Evolutionary conservation across 2,329 filamentous ascomycete genomes (phyloP).

Genomic region (Trematosphaeria pertusa): DNA sequence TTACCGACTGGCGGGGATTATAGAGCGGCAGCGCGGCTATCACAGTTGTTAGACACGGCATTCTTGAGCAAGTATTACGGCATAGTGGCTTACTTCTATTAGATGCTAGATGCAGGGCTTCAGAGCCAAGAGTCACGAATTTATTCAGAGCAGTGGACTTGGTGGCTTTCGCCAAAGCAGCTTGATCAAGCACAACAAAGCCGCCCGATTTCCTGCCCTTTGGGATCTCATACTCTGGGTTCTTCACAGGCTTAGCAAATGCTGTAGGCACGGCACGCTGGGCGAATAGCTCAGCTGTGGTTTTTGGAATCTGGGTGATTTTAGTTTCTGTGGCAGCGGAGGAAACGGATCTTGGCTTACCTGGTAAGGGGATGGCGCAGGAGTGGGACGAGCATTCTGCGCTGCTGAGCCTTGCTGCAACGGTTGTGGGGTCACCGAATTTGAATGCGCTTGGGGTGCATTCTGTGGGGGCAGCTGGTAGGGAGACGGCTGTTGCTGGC

Average conservation of each 20-base stretch:
- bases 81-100: constrained; percentile 51
- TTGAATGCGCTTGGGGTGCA: constrained; percentile 27
- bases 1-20: constrained; percentile 53
- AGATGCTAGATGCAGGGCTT: constrained; percentile 50
- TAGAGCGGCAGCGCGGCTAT: constrained; percentile 52
- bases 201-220: constrained; percentile 46
- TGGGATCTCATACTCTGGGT: constrained; percentile 42
- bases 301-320: constrained; percentile 30
- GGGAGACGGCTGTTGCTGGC: constrained; percentile 41
- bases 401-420: constrained; percentile 32
- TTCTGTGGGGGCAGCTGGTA: constrained; percentile 36
- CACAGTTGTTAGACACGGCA: too few relatives aligned
- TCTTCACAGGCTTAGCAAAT: constrained; percentile 30
- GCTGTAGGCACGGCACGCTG: constrained; percentile 23
- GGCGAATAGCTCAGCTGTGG: constrained; percentile 33
- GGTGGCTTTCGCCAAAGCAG: constrained; percentile 51
- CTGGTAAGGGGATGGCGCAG: constrained; percentile 35
- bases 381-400: constrained; percentile 26
- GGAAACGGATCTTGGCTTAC: constrained; percentile 26
- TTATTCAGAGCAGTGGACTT: constrained; percentile 53
- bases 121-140: constrained; percentile 53
- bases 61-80: constrained; percentile 17
- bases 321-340: constrained; percentile 18
- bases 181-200: constrained; percentile 51
- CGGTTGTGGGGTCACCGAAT: constrained; percentile 39